Conservation (phyloP, 2,329 filamentous ascomycete species). For the Colletotrichum tropicale region DNA sequence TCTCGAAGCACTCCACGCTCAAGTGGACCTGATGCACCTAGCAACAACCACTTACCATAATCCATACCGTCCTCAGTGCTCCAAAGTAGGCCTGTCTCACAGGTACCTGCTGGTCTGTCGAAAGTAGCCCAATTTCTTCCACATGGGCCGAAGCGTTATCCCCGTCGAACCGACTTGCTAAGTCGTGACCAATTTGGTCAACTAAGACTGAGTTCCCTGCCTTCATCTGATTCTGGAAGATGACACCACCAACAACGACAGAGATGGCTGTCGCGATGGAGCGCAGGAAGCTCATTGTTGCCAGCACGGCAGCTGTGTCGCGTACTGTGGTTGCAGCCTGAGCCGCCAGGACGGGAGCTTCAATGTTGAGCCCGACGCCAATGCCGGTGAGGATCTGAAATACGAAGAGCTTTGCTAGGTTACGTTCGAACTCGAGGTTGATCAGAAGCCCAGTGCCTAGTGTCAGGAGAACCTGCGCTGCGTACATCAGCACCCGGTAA, state of each 20-base stretch:
- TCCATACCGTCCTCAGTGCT: conserved; percentile 29
- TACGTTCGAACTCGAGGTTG: conserved; percentile 61
- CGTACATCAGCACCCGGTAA: conserved; percentile 65
- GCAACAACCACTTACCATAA: conserved; percentile 25
- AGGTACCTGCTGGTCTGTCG: conserved; percentile 15
- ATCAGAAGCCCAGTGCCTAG: conserved; percentile 70
- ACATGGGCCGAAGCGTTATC: conserved; percentile 24
- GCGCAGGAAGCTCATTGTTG: conserved; percentile 70
- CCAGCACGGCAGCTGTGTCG: conserved; percentile 72
- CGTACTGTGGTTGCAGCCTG: conserved; percentile 58
- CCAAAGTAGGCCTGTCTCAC: conserved; percentile 29
- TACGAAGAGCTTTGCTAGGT: conserved; percentile 61
- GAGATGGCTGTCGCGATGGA: conserved; percentile 72
- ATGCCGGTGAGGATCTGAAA: conserved; percentile 68
- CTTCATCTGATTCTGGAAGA: conserved; percentile 77
- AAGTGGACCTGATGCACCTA: background rate
- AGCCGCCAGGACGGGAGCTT: conserved; percentile 70
- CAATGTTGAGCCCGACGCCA: conserved; percentile 72
- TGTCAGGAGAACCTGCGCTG: conserved; percentile 62
- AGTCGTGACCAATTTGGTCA: background rate
- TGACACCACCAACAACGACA: conserved; percentile 74
- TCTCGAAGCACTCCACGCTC: background rate
- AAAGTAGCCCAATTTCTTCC: background rate
- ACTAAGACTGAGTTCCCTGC: background rate
- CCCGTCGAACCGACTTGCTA: background rate